Evolutionary conservation across 495 filamentous ascomycete genomes (phyloP), one percentile per base, ranked within the genome.

Genomic region (Hyaloscypha bicolor): DNA sequence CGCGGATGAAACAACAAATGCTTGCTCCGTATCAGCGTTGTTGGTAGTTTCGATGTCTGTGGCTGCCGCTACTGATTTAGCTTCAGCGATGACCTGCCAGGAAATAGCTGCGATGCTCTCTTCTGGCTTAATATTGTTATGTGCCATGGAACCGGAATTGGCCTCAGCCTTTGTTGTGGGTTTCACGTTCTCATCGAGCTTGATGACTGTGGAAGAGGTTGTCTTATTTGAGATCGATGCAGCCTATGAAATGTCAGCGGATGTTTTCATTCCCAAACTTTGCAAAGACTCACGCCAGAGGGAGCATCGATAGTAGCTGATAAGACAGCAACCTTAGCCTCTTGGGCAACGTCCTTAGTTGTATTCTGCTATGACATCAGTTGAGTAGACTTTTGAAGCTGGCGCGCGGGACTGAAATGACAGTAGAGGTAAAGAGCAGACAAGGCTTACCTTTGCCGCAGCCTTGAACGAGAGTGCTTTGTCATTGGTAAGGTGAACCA

Each of bases 401-500:
- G 16, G 4, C 16, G 16, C 4, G 42, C 9, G 16, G 16, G 42
- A 19, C 42, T 16, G 11, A 48, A 19, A 48, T 14, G 42, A 19
- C 16, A 4, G 42, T 12, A 48, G 16, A 48, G 42, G 42, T 19
- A 19, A 19, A 16, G 42, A 16, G 9, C 42, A 48, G 16, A 48
- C 4, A 1, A 29, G 53, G 53, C 22, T 56, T 30, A 29, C 29
- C 53, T 56, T 25, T 4, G 53, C 19, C 6, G 12, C 6, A 0
- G 53, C 5, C 58, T 37, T 55, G 42, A 70, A 58, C 72, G 69
- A 25, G 76, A 65, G 29, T 77, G 75, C 55, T 85, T 64, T 62
- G 57, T 71, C 71, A 78, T 80, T 79, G 65, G 78, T 75, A 55
- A 99, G 83, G 76, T 97, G 93, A 53, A 94, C 72, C 3, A 97